Base-by-base conservation (phyloP, 768 basidiomycete species). In the Pisolithus marmoratus region DNA sequence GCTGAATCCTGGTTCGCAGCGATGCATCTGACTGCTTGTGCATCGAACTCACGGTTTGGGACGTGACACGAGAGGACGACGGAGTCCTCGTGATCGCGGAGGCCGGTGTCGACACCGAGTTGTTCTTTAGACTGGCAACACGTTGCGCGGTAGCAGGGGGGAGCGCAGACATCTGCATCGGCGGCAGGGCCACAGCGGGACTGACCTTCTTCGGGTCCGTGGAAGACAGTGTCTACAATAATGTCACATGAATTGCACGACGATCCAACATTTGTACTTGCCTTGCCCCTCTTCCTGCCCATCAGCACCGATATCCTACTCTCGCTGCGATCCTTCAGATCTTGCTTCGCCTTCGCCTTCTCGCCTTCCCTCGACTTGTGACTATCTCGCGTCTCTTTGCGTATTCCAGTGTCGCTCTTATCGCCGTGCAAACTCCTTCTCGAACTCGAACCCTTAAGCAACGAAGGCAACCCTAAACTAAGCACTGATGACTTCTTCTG, bases 211-310 rank as follows among this genome's bases (percentile, higher is more conserved):
- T 84, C 46, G 87, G 80, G 58, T 94, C 91, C 23, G 81, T 78
- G 15, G 86, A 90, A 17, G 92, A 94, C 44, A 91, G 66, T 12
- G 90, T 94, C 93, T 94, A 17, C 64, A 46, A 38, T 27, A 29
- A 34, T 36, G 31, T 20, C 20, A 50, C 17, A 48, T 15, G 12
- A 56, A 64, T 47, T 64, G 58, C 36, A 38, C 29, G 45, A 46
- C n/a, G 38, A 38, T 11, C 42, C 5, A 20, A 23, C 36, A 38
- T 40, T 31, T 31, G 40, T 40, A 68, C 74, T 62, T 61, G 94
- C 93, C 83, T 95, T 94, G 69, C 93, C 94, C 48, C 93, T 79
- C 66, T 87, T 93, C 63, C 93, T 77, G 34, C 89, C 88, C 77
- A 94, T 90, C 52, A 94, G 72, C 24, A 84, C 82, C 11, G 91